A percentile compares a stretch with the other conserved stretches of the same genome.
These are phyloP conservation scores for Lasiodiplodia theobromae DNA, from an alignment of 2,329 filamentous ascomycete genomes.

Conservation along the genomic window DNA sequence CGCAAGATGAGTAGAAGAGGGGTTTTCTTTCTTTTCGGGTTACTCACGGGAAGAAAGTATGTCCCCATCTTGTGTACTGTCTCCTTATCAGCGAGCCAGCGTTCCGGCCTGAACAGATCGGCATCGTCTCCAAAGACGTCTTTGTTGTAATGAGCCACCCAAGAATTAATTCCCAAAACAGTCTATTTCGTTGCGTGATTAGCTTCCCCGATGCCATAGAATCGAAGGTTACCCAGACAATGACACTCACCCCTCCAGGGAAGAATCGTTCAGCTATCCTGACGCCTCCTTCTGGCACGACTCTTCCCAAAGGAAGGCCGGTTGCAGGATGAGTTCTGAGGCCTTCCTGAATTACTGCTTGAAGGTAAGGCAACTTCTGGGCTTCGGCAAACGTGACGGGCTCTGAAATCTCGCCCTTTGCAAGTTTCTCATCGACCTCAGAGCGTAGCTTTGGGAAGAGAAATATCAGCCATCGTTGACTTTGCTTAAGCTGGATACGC, in stretches of 20 bases:
- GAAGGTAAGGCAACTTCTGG: constrained; percentile 30
- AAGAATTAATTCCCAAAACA: constrained; percentile 48
- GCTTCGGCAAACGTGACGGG: constrained; percentile 1
- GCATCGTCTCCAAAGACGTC: constrained; percentile 47
- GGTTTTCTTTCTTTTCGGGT: neutral
- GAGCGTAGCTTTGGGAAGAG: neutral
- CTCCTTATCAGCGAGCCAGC: constrained; percentile 36
- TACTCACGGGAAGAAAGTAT: neutral
- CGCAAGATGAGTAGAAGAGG: too few relatives aligned
- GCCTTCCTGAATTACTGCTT: constrained; percentile 38
- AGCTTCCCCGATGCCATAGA: constrained; percentile 27
- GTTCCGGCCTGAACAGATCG: constrained; percentile 33
- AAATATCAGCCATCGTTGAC: too few relatives aligned
- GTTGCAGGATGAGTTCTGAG: constrained; percentile 27
- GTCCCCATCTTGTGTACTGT: neutral
- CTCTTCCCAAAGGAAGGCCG: neutral
- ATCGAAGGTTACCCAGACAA: constrained; percentile 32
- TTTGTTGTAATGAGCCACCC: constrained; percentile 46
- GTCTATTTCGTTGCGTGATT: neutral
- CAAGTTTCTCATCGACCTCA: constrained; percentile 6
- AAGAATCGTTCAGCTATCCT: constrained; percentile 22
- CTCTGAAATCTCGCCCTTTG: constrained; percentile 3
- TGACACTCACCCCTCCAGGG: constrained; percentile 32
- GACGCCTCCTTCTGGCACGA: constrained; percentile 5
- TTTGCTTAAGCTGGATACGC: too few relatives aligned